A percentile compares a stretch with the other conserved stretches of the same genome.
phyloP scores from a whole-genome alignment of 768 basidiomycete species.

The Pleurotus salmoneostramineus region DNA sequence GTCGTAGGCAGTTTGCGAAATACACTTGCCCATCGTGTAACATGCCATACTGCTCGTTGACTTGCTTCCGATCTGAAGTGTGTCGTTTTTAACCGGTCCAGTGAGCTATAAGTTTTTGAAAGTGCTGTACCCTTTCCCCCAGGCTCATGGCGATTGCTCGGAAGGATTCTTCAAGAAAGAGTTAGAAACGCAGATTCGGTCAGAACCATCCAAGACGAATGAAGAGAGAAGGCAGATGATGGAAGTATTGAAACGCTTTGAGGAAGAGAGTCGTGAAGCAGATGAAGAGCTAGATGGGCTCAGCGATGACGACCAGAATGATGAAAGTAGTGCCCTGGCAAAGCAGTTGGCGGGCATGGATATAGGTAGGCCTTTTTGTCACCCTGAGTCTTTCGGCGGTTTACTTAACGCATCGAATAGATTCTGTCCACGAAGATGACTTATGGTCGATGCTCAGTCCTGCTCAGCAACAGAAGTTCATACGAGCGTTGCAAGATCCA shows the following conservation, averaged over 20 bases:
- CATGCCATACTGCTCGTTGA: slow-evolving; percentile 72
- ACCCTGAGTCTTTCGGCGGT: background rate
- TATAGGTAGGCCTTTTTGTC: slow-evolving; percentile 42
- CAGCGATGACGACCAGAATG: slow-evolving; percentile 30
- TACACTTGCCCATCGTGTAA: slow-evolving; percentile 86
- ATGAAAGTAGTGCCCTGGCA: slow-evolving; percentile 38
- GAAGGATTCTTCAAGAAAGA: slow-evolving; percentile 80
- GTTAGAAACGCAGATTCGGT: slow-evolving; percentile 58
- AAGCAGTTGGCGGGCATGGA: slow-evolving; percentile 53
- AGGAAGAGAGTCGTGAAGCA: slow-evolving; percentile 50
- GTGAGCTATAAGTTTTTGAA: slow-evolving; percentile 1
- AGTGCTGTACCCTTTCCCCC: background rate
- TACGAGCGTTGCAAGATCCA: slow-evolving; percentile 56
- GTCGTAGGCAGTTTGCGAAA: slow-evolving; percentile 68
- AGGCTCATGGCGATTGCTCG: slow-evolving; percentile 72
- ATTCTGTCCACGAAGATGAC: slow-evolving; percentile 47
- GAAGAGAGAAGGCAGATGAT: slow-evolving; percentile 66
- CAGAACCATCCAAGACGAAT: slow-evolving; percentile 47
- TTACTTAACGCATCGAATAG: slow-evolving; percentile 29
- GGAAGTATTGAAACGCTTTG: slow-evolving; percentile 67
- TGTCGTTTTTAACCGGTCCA: slow-evolving; percentile 18
- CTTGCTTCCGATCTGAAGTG: slow-evolving; percentile 76
- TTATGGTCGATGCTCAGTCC: slow-evolving; percentile 60
- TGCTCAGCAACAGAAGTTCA: slow-evolving; percentile 59
- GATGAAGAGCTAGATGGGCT: slow-evolving; percentile 24